Evolutionary conservation across 768 basidiomycete genomes (phyloP), one percentile per base, ranked within the genome.

Genomic region (Phylloporus sp.): DNA sequence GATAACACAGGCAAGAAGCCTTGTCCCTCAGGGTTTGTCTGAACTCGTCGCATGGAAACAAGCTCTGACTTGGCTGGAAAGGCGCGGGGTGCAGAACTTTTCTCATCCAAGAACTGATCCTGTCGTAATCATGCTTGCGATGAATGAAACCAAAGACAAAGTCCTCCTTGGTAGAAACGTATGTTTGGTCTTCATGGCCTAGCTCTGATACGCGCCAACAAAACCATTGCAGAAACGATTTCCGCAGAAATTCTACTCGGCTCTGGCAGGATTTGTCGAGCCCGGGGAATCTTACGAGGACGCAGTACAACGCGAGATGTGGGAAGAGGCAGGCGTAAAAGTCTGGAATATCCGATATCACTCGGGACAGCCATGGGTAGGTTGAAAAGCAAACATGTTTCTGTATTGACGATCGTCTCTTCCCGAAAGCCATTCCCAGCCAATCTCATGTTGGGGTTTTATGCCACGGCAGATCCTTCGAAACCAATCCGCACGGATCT

Each of bases 231-330:
- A 86, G 85, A 81, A 76, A 70, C 82, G 76, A 55, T 88, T 81
- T 63, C 84, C 85, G 6, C 73, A 69, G 3, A 82, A 74, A 44
- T 87, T 89, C 68, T 97, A 92, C 70, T 95, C 92, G 1, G 91
- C 91, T 41, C 71, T 97, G 26, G 92, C 95, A 1, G 95, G 95
- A 3, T 98, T 97, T 65, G 80, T 95, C 40, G 95, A 97, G 66
- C 92, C 94, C 5, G 94, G 88, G 10, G 95, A 99, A 67, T 83
- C 88, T 0, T 87, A 97, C 56, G 95, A 99, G 64, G 94, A 97
- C 59, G 88, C 95, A 2, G 94, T 97, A 27, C 76, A 80, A 47
- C 79, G 95, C 34, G 95, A 98, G 69, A 86, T 95, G 68, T 91
- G 91, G 85, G 95, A 99, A 68, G 95, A 98, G 68, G 90, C 91